A percentile compares a stretch with the other conserved stretches of the same genome.
Evolutionary conservation across 805 yeast species (phyloP).

Genomic region (Candida cerambycidarum): DNA sequence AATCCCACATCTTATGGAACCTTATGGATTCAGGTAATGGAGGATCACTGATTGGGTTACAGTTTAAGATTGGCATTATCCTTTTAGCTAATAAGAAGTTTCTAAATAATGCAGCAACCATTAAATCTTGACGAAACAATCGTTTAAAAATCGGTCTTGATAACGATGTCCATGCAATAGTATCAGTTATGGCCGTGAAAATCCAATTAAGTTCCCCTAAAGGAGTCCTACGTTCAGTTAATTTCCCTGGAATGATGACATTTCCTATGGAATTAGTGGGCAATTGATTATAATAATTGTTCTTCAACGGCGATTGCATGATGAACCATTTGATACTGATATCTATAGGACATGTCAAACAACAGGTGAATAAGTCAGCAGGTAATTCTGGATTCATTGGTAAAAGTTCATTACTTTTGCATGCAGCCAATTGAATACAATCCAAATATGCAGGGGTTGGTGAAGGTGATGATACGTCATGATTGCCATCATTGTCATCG

Average conservation of each 20-base stretch:
- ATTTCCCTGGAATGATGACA: constrained; percentile 81
- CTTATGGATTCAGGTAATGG: constrained; percentile 80
- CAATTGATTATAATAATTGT: constrained; percentile 47
- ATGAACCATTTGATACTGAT: constrained; percentile 90
- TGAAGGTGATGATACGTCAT: constrained; percentile 53
- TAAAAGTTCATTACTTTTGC: constrained; percentile 77
- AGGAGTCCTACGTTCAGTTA: constrained; percentile 92
- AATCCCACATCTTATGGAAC: constrained; percentile 92
- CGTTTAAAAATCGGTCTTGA: constrained; percentile 87
- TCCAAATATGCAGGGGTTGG: constrained; percentile 73
- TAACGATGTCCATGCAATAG: constrained; percentile 94
- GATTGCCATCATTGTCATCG: constrained; percentile 70
- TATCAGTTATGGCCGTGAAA: constrained; percentile 95
- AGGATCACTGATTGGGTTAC: constrained; percentile 94
- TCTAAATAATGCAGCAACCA: constrained; percentile 94
- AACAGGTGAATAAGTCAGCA: constrained; percentile 93
- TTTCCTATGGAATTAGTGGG: constrained; percentile 51
- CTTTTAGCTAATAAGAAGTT: constrained; percentile 90
- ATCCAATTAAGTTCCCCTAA: constrained; percentile 97
- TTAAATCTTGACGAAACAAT: constrained; percentile 88
- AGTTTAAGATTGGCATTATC: constrained; percentile 88
- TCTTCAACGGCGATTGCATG: constrained; percentile 70
- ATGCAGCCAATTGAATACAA: constrained; percentile 92
- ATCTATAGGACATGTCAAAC: constrained; percentile 93
- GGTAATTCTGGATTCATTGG: constrained; percentile 95